Evolutionary conservation across 1,139 yeast genomes (phyloP).

Genomic region (Lodderomyces parapsilosis): DNA sequence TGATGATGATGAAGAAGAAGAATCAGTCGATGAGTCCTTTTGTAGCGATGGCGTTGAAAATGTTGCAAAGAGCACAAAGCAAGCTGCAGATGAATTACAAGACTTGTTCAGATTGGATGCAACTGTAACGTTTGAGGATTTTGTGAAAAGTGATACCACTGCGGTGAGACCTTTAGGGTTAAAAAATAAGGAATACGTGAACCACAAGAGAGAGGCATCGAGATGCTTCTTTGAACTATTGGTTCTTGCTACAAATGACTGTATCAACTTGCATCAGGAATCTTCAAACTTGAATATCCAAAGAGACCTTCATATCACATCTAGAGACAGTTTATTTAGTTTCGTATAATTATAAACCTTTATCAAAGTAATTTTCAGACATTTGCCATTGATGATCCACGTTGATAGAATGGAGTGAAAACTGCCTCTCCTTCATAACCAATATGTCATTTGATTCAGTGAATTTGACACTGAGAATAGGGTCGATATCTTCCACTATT

Average conservation of each 20-base stretch:
- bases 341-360: constrained; percentile 24
- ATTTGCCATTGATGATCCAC: constrained; percentile 1
- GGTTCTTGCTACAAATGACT: constrained; percentile 78
- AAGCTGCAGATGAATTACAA: constrained; percentile 55
- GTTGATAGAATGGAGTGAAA: constrained; percentile 1
- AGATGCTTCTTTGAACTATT: constrained; percentile 79
- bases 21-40: constrained; percentile 14
- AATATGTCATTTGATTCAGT: constrained; percentile 21
- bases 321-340: constrained; percentile 50
- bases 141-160: constrained; percentile 40
- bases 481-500: constrained; percentile 7
- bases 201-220: constrained; percentile 61
- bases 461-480: constrained; percentile 16
- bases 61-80: constrained; percentile 44
- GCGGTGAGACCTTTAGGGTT: constrained; percentile 30
- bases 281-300: constrained; percentile 40
- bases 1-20: constrained; percentile 14
- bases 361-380: constrained; percentile 9
- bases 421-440: constrained; percentile 5
- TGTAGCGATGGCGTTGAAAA: constrained; percentile 14
- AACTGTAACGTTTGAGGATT: constrained; percentile 33
- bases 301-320: constrained; percentile 54
- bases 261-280: constrained; percentile 60
- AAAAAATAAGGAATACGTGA: constrained; percentile 21
- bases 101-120: constrained; percentile 22